Conservation (phyloP, 208 protist species). For the Herpetomonas samuelpessoai region DNA sequence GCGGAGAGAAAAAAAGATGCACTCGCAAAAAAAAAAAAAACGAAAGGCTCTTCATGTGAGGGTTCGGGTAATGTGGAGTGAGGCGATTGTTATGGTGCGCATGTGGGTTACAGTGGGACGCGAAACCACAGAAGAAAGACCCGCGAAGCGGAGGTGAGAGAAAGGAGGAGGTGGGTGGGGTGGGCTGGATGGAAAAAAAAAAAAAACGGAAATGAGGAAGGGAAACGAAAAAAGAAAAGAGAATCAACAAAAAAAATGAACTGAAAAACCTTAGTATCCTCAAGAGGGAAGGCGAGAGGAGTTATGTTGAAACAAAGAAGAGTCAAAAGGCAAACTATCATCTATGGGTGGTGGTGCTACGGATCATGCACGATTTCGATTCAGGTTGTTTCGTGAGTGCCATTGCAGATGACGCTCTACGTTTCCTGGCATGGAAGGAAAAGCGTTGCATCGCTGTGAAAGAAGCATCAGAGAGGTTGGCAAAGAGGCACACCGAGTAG, state of each 20-base stretch:
- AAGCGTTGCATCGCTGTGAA: too few relatives aligned
- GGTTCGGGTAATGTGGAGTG: not conserved
- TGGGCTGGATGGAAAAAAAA: conserved; percentile 23
- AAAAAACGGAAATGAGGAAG: conserved; percentile 22
- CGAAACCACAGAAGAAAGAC: too few relatives aligned
- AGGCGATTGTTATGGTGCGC: too few relatives aligned
- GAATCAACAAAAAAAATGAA: conserved; percentile 35
- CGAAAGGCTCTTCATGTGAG: not conserved
- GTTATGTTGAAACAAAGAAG: too few relatives aligned
- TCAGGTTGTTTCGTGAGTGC: too few relatives aligned
- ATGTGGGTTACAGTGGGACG: too few relatives aligned
- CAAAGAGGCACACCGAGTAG: too few relatives aligned
- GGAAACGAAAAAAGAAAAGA: conserved; percentile 39
- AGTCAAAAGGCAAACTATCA: too few relatives aligned
- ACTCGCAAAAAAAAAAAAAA: not conserved
- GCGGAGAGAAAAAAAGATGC: conserved; percentile 1
- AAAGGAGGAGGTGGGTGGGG: conserved; percentile 2
- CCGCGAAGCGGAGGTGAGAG: not conserved
- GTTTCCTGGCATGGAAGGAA: too few relatives aligned
- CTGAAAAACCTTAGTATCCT: conserved; percentile 48
- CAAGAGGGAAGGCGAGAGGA: conserved; percentile 33
- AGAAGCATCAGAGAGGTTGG: too few relatives aligned
- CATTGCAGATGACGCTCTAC: too few relatives aligned
- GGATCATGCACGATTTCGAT: conserved; percentile 50
- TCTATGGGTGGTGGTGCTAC: too few relatives aligned